Conservation (phyloP, 306 rosid genomes). For the Myrica gale region DNA sequence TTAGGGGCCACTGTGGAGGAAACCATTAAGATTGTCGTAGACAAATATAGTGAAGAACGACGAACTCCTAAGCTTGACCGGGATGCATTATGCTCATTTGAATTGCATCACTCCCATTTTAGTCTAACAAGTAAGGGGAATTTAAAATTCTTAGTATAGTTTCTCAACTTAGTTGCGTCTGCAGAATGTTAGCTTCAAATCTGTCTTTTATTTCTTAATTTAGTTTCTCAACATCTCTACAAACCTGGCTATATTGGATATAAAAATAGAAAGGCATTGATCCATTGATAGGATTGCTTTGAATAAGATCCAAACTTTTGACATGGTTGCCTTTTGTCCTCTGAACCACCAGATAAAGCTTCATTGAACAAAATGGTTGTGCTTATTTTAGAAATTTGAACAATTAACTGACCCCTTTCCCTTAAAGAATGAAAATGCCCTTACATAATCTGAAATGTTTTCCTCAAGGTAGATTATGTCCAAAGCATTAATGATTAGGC, state of each 20-base stretch:
- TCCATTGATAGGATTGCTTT: neutral
- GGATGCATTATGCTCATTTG: slow-evolving; percentile 40
- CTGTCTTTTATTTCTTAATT: neutral
- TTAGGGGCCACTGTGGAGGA: slow-evolving; percentile 74
- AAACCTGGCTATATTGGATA: neutral
- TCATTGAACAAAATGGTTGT: neutral
- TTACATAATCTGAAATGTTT: neutral
- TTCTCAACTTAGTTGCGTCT: neutral
- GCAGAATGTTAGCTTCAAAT: neutral
- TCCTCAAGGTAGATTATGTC: neutral
- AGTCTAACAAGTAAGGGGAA: slow-evolving; percentile 66
- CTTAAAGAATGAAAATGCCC: neutral
- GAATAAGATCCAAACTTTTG: neutral
- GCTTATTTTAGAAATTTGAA: neutral
- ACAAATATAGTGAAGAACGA: slow-evolving; percentile 70
- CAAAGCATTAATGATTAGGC: neutral
- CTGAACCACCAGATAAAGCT: neutral
- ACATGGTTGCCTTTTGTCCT: neutral
- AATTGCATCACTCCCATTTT: slow-evolving; percentile 74
- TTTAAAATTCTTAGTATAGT: neutral
- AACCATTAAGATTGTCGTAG: slow-evolving; percentile 54
- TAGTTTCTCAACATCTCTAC: too few species aligned
- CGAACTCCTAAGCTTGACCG: slow-evolving; percentile 59
- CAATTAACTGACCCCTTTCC: neutral
- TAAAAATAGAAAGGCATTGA: neutral